These are phyloP conservation scores for Moricandia arvensis DNA, from an alignment of 345 rosid species.

Conservation along the genomic window DNA sequence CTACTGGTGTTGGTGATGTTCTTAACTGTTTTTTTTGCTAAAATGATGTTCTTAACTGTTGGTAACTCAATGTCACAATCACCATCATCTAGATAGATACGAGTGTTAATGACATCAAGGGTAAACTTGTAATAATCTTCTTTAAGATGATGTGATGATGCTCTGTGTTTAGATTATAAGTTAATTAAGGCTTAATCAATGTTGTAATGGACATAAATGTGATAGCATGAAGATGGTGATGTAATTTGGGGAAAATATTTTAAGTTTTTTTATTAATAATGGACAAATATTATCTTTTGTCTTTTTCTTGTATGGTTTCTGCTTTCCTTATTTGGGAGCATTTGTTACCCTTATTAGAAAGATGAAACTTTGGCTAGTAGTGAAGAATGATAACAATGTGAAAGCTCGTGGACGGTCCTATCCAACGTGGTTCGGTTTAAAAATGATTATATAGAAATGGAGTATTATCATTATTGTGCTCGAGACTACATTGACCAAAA, in stretches of 20 bases:
- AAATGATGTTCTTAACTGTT: slow-evolving; percentile 30
- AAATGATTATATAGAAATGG: slow-evolving; percentile 2
- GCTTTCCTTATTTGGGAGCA: slow-evolving; percentile 22
- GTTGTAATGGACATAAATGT: background rate
- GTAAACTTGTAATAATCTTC: slow-evolving; percentile 5
- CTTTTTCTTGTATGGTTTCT: slow-evolving; percentile 10
- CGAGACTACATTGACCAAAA: slow-evolving; percentile 11
- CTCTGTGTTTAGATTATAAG: background rate
- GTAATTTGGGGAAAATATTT: slow-evolving; percentile 6
- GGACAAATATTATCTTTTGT: slow-evolving; percentile 13
- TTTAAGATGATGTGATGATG: background rate
- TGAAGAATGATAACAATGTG: slow-evolving; percentile 25
- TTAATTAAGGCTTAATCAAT: background rate
- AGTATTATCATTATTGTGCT: slow-evolving; percentile 11
- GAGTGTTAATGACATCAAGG: background rate
- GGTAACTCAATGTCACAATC: background rate
- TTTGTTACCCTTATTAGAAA: slow-evolving; percentile 23
- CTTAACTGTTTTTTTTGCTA: slow-evolving; percentile 26
- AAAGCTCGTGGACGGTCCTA: slow-evolving; percentile 31
- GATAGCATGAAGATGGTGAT: slow-evolving; percentile 22
- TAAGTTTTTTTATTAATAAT: background rate
- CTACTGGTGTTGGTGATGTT: slow-evolving; percentile 26
- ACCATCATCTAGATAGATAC: background rate
- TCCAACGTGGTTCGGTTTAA: slow-evolving; percentile 17
- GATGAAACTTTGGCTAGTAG: slow-evolving; percentile 24